These are phyloP conservation scores for Alternaria consortialis DNA, from an alignment of 2,329 filamentous ascomycete species.

Conservation along the genomic window DNA sequence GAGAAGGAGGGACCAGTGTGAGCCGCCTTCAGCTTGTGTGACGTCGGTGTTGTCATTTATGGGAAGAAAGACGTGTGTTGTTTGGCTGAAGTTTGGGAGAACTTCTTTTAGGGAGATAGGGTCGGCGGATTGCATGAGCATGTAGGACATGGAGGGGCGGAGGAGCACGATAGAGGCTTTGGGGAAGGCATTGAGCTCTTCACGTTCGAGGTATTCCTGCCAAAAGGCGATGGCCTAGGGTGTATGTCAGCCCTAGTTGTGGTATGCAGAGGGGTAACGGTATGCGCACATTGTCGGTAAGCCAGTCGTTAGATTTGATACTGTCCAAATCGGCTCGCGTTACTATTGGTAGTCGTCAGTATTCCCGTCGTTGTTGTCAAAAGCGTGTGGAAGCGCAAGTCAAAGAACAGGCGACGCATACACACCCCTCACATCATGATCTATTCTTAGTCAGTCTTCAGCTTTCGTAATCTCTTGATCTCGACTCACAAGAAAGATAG, in stretches of 20 bases:
- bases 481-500: constrained; percentile 72
- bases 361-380: not conserved
- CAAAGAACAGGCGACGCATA: constrained; percentile 36
- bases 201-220: constrained; percentile 95
- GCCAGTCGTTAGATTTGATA: constrained; percentile 84
- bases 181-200: constrained; percentile 81
- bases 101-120: constrained; percentile 68
- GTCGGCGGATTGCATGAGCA: constrained; percentile 78
- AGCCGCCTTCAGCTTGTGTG: constrained; percentile 87
- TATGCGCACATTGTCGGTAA: constrained; percentile 83
- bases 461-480: not conserved
- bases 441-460: constrained; percentile 52
- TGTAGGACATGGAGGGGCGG: constrained; percentile 89
- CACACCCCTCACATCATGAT: constrained; percentile 72
- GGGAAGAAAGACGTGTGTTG: constrained; percentile 93
- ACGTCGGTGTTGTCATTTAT: constrained; percentile 87
- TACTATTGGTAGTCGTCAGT: constrained; percentile 62
- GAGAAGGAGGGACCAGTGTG: constrained; percentile 93
- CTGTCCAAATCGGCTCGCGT: constrained; percentile 89
- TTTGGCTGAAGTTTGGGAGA: constrained; percentile 79
- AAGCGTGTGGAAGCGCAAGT: constrained; percentile 8
- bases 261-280: not conserved
- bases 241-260: constrained; percentile 10
- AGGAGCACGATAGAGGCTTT: constrained; percentile 89
- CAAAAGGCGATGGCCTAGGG: constrained; percentile 90